Base-by-base conservation (phyloP, 768 basidiomycete species). In the Lentinula sp. region DNA sequence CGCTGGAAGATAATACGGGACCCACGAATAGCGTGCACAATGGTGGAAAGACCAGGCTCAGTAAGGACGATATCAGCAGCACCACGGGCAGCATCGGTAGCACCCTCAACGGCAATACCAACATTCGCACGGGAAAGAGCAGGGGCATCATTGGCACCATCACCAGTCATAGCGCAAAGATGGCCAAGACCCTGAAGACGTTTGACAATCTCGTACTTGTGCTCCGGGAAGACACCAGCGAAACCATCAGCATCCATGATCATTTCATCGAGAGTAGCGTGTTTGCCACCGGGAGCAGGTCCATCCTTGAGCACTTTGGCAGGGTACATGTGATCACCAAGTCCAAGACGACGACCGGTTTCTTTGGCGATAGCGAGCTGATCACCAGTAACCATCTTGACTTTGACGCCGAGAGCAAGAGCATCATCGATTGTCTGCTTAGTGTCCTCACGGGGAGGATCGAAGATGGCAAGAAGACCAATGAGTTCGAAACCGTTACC, bases 341-440 rank as follows among this genome's bases (percentile, higher is more conserved):
- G 81, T 67, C 96, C 95, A 53, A 98, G 91, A 79, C 96, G 92
- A 74, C 96, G 91, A 62, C 96, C 96, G 63, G 96, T 98, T 76
- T 98, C 96, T 85, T 98, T 98, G 41, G 96, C 96, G 68, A 98
- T 98, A 66, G 96, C 96, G 71, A 98, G 93, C 80, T 98, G 96
- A 74, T 98, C 96, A 81, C 96, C 96, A n/a, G 96, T 98, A 63
- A 98, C 96, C 96, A 98, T 98, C 89, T 98, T 98, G 74, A 98
- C 95, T 73, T 88, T 90, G 68, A 98, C 95, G 75, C 96, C 96
- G 71, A 98, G 93, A 61, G 88, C 88, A 61, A 94, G 80, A 57
- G 96, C 95, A 73, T 98, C 95, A 70, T 98, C 95, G 71, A 98
- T 98, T 18, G 96, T 98, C 78, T 97, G 92, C 81, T 98, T 97